Percentiles rank a stretch among this genome's conserved stretches.
Conservation (phyloP, 1,284 basidiomycete genomes). For the Volvariella surrecta region DNA sequence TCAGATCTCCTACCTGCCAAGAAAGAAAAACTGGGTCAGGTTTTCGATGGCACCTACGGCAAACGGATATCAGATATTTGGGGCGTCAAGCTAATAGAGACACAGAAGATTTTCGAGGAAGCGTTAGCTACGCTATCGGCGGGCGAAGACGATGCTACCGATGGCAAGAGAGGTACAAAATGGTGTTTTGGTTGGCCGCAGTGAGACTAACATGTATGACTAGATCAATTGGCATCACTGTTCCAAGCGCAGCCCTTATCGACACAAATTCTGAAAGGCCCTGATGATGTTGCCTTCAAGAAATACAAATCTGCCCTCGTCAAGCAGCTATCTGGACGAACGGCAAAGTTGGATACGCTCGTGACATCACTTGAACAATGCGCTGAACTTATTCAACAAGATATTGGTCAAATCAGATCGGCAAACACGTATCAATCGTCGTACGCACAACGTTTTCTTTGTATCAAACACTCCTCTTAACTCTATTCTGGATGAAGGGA, state of each 20-base stretch:
- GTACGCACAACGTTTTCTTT: slow-evolving; percentile 1
- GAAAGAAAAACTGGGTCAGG: slow-evolving; percentile 24
- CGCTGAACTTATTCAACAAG: slow-evolving; percentile 45
- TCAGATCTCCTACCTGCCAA: slow-evolving; percentile 38
- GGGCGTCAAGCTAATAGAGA: slow-evolving; percentile 33
- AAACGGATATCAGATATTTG: slow-evolving; percentile 49
- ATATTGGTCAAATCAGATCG: slow-evolving; percentile 39
- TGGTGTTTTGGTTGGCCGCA: slow-evolving; percentile 33
- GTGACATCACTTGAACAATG: slow-evolving; percentile 48
- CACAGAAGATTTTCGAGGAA: slow-evolving; percentile 33
- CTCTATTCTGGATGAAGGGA: slow-evolving; percentile 18
- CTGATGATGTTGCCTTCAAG: slow-evolving; percentile 41
- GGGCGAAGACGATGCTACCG: neutral
- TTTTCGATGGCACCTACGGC: slow-evolving; percentile 44
- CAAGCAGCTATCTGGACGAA: slow-evolving; percentile 52
- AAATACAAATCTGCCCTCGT: slow-evolving; percentile 48
- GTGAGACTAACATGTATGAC: slow-evolving; percentile 1
- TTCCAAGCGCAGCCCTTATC: slow-evolving; percentile 32
- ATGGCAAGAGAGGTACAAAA: slow-evolving; percentile 23
- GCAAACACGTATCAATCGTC: slow-evolving; percentile 26
- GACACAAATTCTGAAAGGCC: slow-evolving; percentile 26
- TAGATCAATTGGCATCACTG: slow-evolving; percentile 5
- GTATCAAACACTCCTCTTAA: slow-evolving; percentile 1
- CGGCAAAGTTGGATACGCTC: slow-evolving; percentile 48
- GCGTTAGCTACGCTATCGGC: neutral